Base-by-base conservation (phyloP, 2,329 filamentous ascomycete species). In the Neophaeococcomyces mojaviensis region DNA sequence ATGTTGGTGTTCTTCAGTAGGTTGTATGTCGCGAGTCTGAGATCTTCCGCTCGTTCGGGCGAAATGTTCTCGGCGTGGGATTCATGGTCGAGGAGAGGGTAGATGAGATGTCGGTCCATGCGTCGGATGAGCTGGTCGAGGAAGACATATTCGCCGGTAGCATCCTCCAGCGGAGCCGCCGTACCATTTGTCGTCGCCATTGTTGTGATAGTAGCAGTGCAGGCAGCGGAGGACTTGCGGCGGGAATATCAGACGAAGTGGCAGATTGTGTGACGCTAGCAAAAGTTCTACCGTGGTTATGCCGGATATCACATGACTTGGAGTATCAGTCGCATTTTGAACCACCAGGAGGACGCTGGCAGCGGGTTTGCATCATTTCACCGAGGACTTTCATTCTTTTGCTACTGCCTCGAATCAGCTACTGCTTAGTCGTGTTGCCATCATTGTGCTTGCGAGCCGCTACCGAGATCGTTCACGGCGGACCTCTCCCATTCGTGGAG, bases 1-100 rank as follows among this genome's bases (percentile, higher is more conserved):
- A 98, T 98, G 76, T 97, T 96, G 62, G 92, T 97, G 67, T 88
- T 83, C 73, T 94, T 90, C 58, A 98, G 81, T 49, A 98, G 81
- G 70, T 90, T 84, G 68, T 90, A 95, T 70, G 95, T 95, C 59
- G 88, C 82, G 64, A 85, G 80, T 53, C 84, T 83, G 59, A 94
- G 82, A 66, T 89, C 82, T 60, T 74, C 74, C 46, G 59, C 54
- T 13, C 58, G 78, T 69, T 68, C 76, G 60, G 76, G 78, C 58
- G 81, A 78, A 61, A 88, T 85, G 65, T 88, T 82, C 56, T 94
- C 84, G 66, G 87, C 82, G 63, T 84, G 82, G 61, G 82, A 82
- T 61, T 85, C 78, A 69, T 95, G 96, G 72, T 96, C 89, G 65
- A 98, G 83, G 54, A 98, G 79, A 56, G 92, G 92, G 72, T 94